These are phyloP conservation scores for Cutaneotrichosporon dermatis DNA, from an alignment of 1,284 basidiomycete species.

Conservation along the genomic window DNA sequence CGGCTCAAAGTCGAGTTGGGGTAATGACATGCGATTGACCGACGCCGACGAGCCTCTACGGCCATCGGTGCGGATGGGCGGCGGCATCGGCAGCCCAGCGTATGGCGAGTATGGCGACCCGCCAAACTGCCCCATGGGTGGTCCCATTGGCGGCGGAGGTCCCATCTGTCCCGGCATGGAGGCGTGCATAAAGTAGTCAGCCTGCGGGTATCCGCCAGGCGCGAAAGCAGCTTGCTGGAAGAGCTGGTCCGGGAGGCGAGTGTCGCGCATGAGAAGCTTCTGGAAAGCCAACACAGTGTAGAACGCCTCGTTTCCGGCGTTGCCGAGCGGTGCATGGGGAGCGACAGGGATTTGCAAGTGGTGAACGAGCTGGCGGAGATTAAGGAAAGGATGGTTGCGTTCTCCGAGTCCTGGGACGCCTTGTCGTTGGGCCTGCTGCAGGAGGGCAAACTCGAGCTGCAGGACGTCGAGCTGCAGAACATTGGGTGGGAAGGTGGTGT, in stretches of 20 bases:
- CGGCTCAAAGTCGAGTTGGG: slow-evolving; percentile 14
- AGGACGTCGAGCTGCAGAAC: slow-evolving; percentile 64
- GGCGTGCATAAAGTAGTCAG: slow-evolving; percentile 4
- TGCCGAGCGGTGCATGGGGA: slow-evolving; percentile 43
- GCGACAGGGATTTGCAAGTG: slow-evolving; percentile 45
- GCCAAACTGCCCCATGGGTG: slow-evolving; percentile 4
- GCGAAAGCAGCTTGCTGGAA: slow-evolving; percentile 21
- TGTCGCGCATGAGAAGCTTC: slow-evolving; percentile 47
- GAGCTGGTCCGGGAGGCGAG: slow-evolving; percentile 37
- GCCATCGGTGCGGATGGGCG: slow-evolving; percentile 13
- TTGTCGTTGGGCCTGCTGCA: slow-evolving; percentile 37
- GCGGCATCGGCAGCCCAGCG: slow-evolving; percentile 20
- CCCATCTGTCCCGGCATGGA: background rate
- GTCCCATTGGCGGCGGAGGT: background rate
- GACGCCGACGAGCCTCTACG: slow-evolving; percentile 15
- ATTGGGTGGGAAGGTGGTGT: slow-evolving; percentile 62
- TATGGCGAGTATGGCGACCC: slow-evolving; percentile 10
- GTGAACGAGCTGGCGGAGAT: slow-evolving; percentile 37
- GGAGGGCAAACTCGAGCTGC: slow-evolving; percentile 38
- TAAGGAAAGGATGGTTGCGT: slow-evolving; percentile 34
- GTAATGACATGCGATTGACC: slow-evolving; percentile 15
- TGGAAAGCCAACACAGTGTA: slow-evolving; percentile 49
- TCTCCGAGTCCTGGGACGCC: slow-evolving; percentile 34
- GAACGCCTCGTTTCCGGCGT: slow-evolving; percentile 50
- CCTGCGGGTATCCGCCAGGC: slow-evolving; percentile 7